Conservation (phyloP, 805 yeast genomes). For the Wickerhamomyces subpelliculosus region DNA sequence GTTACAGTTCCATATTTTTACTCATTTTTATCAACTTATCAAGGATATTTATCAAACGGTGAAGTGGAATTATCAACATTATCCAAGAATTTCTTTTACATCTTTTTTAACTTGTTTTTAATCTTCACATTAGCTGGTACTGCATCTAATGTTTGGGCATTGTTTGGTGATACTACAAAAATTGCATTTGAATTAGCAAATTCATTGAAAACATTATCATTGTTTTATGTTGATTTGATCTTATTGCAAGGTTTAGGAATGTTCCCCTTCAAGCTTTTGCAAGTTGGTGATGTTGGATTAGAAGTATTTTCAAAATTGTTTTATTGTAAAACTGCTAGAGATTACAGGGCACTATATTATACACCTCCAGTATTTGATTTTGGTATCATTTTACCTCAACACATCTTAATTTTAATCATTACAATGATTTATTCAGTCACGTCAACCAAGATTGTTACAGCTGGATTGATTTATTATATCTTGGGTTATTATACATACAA, state of each 20-base stretch:
- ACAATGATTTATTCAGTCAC: conserved; percentile 84
- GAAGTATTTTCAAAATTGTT: conserved; percentile 55
- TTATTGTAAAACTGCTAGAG: conserved; percentile 75
- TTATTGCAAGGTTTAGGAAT: conserved; percentile 80
- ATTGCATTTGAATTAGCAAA: conserved; percentile 83
- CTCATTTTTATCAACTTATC: conserved; percentile 70
- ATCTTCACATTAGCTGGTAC: conserved; percentile 94
- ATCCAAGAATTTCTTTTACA: conserved; percentile 88
- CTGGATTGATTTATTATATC: conserved; percentile 79
- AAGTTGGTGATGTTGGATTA: conserved; percentile 69
- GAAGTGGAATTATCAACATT: conserved; percentile 91
- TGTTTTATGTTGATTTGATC: conserved; percentile 86
- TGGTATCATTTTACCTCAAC: conserved; percentile 88
- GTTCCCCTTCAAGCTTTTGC: conserved; percentile 77
- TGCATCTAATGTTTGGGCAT: conserved; percentile 72
- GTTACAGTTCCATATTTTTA: conserved; percentile 79
- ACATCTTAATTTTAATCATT: conserved; percentile 77
- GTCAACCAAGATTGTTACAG: conserved; percentile 80
- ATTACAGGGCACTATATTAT: conserved; percentile 56
- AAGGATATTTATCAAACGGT: conserved; percentile 86
- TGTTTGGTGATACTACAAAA: conserved; percentile 81
- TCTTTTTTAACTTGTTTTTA: conserved; percentile 86
- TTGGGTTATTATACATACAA: conserved; percentile 86
- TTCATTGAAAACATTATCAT: conserved; percentile 69
- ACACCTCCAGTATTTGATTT: conserved; percentile 91